A percentile compares a stretch with the other conserved stretches of the same genome.
phyloP scores from a whole-genome alignment of 805 yeast species.

The Cyberlindnera lachancei region DNA sequence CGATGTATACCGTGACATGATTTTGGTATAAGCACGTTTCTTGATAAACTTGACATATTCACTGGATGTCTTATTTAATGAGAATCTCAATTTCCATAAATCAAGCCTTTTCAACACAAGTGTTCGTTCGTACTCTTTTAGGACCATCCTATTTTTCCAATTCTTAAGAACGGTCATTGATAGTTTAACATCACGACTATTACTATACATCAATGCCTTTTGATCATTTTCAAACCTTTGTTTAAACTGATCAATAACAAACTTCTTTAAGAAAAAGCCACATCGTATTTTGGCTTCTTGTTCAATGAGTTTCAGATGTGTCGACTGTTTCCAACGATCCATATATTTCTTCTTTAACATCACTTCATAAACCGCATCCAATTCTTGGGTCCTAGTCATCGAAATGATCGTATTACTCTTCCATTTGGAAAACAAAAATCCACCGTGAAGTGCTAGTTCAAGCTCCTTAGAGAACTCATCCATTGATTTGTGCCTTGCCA shows the following conservation, averaged over 20 bases:
- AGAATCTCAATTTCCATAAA: constrained; percentile 8
- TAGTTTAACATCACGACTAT: neutral
- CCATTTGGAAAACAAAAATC: constrained; percentile 22
- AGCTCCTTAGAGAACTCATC: constrained; percentile 9
- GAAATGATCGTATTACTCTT: constrained; percentile 1
- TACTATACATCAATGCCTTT: constrained; percentile 1
- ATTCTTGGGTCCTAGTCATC: neutral
- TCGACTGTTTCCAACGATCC: constrained; percentile 6
- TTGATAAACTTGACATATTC: constrained; percentile 1
- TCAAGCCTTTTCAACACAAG: constrained; percentile 1
- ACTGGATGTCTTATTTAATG: neutral
- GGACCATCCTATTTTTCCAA: constrained; percentile 9
- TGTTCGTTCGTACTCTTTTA: constrained; percentile 1
- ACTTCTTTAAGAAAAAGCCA: constrained; percentile 7
- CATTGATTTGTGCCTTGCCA: neutral
- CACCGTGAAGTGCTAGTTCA: constrained; percentile 18
- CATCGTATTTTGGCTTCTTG: constrained; percentile 4
- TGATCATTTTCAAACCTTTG: constrained; percentile 6
- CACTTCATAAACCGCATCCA: constrained; percentile 1
- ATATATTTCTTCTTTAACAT: constrained; percentile 1
- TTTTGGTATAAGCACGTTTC: constrained; percentile 4
- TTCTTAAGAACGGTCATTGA: neutral
- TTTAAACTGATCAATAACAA: constrained; percentile 13
- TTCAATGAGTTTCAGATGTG: constrained; percentile 6
- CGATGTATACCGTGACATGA: constrained; percentile 6